Conservation (phyloP, 768 basidiomycete genomes). For the Leccinum variicolor region DNA sequence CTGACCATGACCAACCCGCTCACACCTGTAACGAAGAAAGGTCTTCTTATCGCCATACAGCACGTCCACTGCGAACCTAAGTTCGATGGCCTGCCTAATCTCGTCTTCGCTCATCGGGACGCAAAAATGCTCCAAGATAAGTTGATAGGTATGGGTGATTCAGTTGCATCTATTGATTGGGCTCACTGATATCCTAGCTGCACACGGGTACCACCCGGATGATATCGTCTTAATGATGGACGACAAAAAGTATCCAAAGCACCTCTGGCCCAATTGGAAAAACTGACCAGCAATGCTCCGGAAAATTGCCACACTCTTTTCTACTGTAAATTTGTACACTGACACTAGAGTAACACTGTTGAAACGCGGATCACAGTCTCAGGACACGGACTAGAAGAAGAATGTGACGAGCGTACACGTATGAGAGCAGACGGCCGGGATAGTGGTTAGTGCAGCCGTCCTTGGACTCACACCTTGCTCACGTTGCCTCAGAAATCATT, state of each 20-base stretch:
- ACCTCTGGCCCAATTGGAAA: slow-evolving; percentile 30
- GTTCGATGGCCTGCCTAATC: slow-evolving; percentile 1
- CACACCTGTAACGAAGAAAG: slow-evolving; percentile 7
- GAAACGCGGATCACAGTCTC: not conserved
- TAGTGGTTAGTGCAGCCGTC: slow-evolving; percentile 35
- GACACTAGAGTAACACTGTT: not conserved
- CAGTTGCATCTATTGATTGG: not conserved
- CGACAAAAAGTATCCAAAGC: not conserved
- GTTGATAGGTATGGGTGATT: slow-evolving; percentile 15
- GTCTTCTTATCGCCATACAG: slow-evolving; percentile 18
- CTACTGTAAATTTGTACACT: slow-evolving; percentile 40
- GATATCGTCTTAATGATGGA: not conserved
- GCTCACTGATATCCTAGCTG: not conserved
- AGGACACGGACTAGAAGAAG: slow-evolving; percentile 21
- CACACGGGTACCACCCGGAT: not conserved
- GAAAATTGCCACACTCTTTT: slow-evolving; percentile 51
- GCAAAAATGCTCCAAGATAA: slow-evolving; percentile 6
- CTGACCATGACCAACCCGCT: not conserved
- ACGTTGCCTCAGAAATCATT: slow-evolving; percentile 17
- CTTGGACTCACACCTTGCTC: not conserved
- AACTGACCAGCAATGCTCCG: slow-evolving; percentile 39
- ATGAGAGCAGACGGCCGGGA: slow-evolving; percentile 48
- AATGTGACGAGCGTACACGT: slow-evolving; percentile 23
- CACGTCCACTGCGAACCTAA: slow-evolving; percentile 4
- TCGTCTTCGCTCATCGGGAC: slow-evolving; percentile 21